Evolutionary conservation across 768 basidiomycete species (phyloP).

Genomic region (Vishniacozyma victoriae): DNA sequence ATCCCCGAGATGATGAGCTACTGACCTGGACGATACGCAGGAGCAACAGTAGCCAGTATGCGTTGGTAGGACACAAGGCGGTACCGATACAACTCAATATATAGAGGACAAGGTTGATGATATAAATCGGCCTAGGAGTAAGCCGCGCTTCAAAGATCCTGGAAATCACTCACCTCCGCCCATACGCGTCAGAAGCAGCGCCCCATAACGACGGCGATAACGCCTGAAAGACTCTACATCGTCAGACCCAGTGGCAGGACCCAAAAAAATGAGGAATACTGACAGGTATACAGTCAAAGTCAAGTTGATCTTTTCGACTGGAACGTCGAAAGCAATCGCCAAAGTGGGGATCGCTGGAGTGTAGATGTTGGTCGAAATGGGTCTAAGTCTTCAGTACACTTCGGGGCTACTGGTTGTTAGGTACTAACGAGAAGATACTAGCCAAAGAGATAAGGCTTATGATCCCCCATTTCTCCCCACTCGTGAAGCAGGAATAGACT

Average conservation of each 20-base stretch:
- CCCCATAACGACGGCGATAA: conserved; percentile 59
- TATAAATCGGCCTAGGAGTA: too few species aligned
- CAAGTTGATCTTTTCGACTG: conserved; percentile 67
- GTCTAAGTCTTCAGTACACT: too few species aligned
- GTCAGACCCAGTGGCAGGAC: too few species aligned
- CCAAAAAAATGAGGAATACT: too few species aligned
- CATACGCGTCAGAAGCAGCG: conserved; percentile 53
- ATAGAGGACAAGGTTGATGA: conserved; percentile 61
- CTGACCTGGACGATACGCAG: conserved; percentile 63
- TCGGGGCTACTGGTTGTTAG: too few species aligned
- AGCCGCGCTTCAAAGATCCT: too few species aligned
- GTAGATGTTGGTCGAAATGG: conserved; percentile 64
- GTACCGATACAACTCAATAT: conserved; percentile 61
- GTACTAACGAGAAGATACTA: too few species aligned
- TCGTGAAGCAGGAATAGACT: too few species aligned
- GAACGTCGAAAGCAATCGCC: conserved; percentile 58
- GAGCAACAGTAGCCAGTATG: conserved; percentile 72
- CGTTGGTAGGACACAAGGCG: conserved; percentile 56
- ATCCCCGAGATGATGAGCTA: neutral
- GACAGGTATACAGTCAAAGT: conserved; percentile 77
- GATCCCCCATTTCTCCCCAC: too few species aligned
- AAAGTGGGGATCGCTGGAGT: conserved; percentile 71
- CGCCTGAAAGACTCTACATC: conserved; percentile 39
- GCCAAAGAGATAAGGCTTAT: too few species aligned
- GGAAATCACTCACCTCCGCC: too few species aligned